Evolutionary conservation across 345 rosid genomes (phyloP), one percentile per base, ranked within the genome.

Genomic region (Barbarea vulgaris): DNA sequence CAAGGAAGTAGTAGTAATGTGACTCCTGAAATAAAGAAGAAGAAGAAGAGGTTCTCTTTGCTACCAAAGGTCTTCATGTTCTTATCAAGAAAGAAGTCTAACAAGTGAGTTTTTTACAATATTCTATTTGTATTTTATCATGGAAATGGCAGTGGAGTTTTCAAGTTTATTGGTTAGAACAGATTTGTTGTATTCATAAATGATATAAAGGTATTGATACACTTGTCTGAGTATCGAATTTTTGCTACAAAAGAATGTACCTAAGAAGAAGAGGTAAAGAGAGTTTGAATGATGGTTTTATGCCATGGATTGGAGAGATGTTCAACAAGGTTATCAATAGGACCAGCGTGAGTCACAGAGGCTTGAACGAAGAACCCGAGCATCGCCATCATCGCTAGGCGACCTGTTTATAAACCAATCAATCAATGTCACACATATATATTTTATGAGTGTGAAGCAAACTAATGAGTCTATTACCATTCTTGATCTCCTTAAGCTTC

Each of bases 221-320:
- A 76, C 11, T 64, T 46, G 4, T 10, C 2, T n/a, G 41, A 69
- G 36, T 31, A 44, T 46, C 27, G 7, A 48, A 13, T 4, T 56
- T 64, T 57, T 1, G 44, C 2, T 69, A 47, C 72, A 34, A 67
- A 34, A 24, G 12, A 56, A 44, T 55, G 79, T 51, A 57, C 18
- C 17, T 71, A 77, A 54, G 76, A 72, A 59, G 65, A 0, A 52
- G 85, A 83, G 60, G 55, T 78, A 67, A 87, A 77, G 5, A 94
- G 84, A 73, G 89, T 87, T 74, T 94, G 98, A 70, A 94, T 72
- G 67, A 94, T 82, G 78, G 98, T 94, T 42, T 81, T 86, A 77
- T 91, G 96, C 96, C 96, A 94, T 44, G 98, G 98, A 74, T 88
- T 85, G 0, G 97, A 86, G 51, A 94, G 91, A 80, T 94, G 97